A percentile compares a stretch with the other conserved stretches of the same genome.
These are phyloP conservation scores for Graphiopsis chlorocephala DNA, from an alignment of 2,329 filamentous ascomycete species.

Conservation along the genomic window DNA sequence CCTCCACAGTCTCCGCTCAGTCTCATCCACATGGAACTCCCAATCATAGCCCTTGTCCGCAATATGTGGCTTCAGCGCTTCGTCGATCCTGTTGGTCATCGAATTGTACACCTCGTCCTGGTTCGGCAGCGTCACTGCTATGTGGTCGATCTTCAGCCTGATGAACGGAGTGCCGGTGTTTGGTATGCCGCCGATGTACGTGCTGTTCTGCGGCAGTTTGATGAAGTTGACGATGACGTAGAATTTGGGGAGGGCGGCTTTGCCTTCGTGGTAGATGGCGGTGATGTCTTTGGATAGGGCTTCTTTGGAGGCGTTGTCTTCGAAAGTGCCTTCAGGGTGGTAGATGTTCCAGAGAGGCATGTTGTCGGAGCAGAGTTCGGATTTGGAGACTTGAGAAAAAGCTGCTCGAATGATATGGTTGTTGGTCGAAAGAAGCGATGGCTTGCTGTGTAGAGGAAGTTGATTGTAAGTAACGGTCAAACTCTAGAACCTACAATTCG, in stretches of 20 bases:
- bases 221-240: conserved; percentile 46
- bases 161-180: conserved; percentile 36
- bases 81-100: conserved; percentile 32
- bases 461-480: background rate
- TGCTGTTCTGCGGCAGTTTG: conserved; percentile 24
- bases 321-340: conserved; percentile 39
- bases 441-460: background rate
- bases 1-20: conserved; percentile 45
- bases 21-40: conserved; percentile 46
- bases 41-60: conserved; percentile 44
- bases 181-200: conserved; percentile 33
- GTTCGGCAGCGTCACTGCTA: conserved; percentile 29
- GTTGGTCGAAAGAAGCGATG: background rate
- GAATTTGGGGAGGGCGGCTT: conserved; percentile 40
- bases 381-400: background rate
- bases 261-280: conserved; percentile 37
- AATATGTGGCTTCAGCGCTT: conserved; percentile 40
- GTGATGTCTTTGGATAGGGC: conserved; percentile 39
- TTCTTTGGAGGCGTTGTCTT: conserved; percentile 27
- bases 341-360: conserved; percentile 48
- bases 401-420: background rate
- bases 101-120: conserved; percentile 20
- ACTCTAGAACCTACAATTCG: background rate
- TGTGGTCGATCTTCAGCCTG: conserved; percentile 36
- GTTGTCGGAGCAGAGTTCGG: background rate